Percentiles rank a stretch among this genome's conserved stretches.
Conservation (phyloP, 257 asterid species). For the Capsicum pubescens region DNA sequence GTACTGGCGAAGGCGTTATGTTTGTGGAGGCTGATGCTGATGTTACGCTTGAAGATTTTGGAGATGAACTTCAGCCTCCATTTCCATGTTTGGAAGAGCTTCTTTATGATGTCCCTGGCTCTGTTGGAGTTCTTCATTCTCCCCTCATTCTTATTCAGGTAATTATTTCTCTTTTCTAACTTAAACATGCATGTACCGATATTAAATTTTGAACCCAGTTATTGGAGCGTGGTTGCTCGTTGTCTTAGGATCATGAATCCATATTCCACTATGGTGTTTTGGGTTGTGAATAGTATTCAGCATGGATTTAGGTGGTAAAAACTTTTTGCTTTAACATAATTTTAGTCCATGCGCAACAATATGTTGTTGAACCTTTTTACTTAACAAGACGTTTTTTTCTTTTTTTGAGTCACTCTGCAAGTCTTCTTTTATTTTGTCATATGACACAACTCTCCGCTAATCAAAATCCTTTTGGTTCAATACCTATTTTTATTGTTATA, state of each 20-base stretch:
- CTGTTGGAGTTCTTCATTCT: slow-evolving; percentile 48
- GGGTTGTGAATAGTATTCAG: no score
- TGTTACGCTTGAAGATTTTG: slow-evolving; percentile 32
- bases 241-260: neutral
- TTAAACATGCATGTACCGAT: neutral
- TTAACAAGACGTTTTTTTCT: no score
- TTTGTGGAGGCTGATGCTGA: slow-evolving; percentile 43
- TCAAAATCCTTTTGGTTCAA: no score
- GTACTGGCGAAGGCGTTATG: slow-evolving; percentile 37
- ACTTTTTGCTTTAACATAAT: no score
- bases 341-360: neutral
- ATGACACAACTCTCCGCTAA: no score
- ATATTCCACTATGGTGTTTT: no score
- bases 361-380: neutral
- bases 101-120: slow-evolving; percentile 60
- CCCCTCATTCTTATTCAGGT: slow-evolving; percentile 76
- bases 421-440: no score
- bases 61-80: slow-evolving; percentile 33
- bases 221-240: neutral
- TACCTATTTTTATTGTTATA: no score
- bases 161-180: neutral
- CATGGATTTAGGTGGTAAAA: no score
- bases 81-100: slow-evolving; percentile 57
- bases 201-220: neutral
- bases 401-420: no score